These are phyloP conservation scores for Colletotrichum liaoningense DNA, from an alignment of 2,329 filamentous ascomycete genomes.

Conservation along the genomic window DNA sequence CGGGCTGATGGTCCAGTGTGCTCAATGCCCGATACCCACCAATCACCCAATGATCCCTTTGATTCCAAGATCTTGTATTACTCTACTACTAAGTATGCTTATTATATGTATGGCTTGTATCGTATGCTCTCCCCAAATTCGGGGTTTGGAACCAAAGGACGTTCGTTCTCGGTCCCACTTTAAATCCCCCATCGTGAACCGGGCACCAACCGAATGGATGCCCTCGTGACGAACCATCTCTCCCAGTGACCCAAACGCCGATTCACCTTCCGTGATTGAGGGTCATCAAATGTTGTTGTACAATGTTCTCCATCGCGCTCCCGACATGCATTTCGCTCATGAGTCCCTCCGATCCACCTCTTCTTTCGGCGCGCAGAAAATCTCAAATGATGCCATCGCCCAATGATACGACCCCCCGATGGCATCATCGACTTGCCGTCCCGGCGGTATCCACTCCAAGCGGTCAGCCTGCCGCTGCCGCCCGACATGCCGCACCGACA, in stretches of 20 bases:
- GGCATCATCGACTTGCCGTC: slow-evolving; percentile 24
- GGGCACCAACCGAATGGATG: background rate
- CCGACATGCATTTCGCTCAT: background rate
- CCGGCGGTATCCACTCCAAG: background rate
- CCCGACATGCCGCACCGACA: slow-evolving; percentile 34
- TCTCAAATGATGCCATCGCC: background rate
- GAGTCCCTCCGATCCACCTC: background rate
- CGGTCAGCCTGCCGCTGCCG: slow-evolving; percentile 17
- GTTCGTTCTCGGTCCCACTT: background rate
- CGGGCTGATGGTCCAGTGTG: too few species aligned
- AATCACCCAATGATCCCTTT: background rate
- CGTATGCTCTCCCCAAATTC: slow-evolving; percentile 12
- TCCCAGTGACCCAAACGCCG: slow-evolving; percentile 4
- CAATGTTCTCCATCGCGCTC: background rate
- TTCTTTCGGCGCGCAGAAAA: background rate
- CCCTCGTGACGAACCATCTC: background rate
- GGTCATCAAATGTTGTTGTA: background rate
- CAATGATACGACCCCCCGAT: slow-evolving; percentile 25
- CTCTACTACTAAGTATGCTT: background rate
- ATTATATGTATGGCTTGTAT: background rate
- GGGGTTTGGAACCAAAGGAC: slow-evolving; percentile 11
- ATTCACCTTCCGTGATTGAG: background rate
- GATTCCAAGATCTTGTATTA: background rate
- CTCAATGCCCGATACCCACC: background rate
- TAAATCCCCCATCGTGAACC: background rate